phyloP scores from a whole-genome alignment of 225 moss, liverwort and hornwort species.

The Sphagnum tenellum region DNA sequence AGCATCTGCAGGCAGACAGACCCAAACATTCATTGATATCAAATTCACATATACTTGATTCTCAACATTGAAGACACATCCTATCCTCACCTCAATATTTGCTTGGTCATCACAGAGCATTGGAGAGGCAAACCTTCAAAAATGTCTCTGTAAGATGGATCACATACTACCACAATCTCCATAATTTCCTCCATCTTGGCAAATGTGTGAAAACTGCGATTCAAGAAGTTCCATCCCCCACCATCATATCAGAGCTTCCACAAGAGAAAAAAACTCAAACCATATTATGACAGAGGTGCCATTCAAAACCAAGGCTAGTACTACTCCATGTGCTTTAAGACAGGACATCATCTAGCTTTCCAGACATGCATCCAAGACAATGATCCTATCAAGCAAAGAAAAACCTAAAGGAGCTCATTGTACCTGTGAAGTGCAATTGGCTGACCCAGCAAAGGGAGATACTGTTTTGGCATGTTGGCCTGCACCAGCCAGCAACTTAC shows the following conservation, averaged over 20 bases:
- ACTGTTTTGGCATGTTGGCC: constrained; percentile 93
- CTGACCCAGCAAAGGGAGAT: constrained; percentile 73
- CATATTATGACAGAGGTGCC: no score
- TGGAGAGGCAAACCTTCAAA: constrained; percentile 58
- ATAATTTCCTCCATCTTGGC: constrained; percentile 59
- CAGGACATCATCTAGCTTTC: no score
- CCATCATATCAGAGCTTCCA: no score
- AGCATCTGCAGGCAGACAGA: constrained; percentile 27
- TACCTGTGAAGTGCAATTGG: constrained; percentile 85
- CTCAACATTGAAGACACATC: background rate
- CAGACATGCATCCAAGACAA: no score
- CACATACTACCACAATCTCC: constrained; percentile 93
- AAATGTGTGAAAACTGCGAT: constrained; percentile 72
- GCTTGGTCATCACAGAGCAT: background rate
- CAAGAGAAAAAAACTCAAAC: no score
- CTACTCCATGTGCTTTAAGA: no score
- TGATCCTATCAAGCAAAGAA: no score
- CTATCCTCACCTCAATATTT: background rate
- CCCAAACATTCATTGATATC: no score
- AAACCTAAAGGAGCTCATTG: background rate
- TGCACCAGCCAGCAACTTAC: constrained; percentile 18
- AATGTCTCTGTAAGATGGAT: constrained; percentile 71
- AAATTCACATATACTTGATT: no score
- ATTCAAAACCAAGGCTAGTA: no score
- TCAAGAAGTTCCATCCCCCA: background rate